phyloP scores from a whole-genome alignment of 2,329 filamentous ascomycete species.

The Trichoderma koningii region DNA sequence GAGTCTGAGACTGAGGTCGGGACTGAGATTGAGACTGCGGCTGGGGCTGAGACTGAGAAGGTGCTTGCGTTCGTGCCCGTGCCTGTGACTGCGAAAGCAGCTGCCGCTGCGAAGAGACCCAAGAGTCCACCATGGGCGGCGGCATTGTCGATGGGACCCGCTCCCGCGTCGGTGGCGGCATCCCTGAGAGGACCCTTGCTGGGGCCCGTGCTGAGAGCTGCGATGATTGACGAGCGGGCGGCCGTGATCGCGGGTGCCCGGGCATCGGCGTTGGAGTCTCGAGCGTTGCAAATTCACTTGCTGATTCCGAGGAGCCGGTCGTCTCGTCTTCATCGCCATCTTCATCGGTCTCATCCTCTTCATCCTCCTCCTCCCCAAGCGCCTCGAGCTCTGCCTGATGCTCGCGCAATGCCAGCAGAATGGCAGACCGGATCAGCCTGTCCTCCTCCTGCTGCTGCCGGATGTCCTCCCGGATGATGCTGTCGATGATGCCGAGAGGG shows the following conservation, averaged over 20 bases:
- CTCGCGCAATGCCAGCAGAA: conserved; percentile 46
- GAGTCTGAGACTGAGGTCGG: not conserved
- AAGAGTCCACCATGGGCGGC: too few relatives aligned
- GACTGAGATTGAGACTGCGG: not conserved
- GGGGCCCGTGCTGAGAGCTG: too few relatives aligned
- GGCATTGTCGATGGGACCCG: too few relatives aligned
- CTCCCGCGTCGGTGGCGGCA: too few relatives aligned
- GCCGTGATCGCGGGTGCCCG: too few relatives aligned
- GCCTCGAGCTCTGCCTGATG: conserved; percentile 33
- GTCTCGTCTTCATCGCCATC: not conserved
- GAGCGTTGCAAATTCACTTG: not conserved
- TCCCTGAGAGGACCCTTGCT: too few relatives aligned
- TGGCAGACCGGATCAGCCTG: conserved; percentile 53
- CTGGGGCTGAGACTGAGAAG: not conserved
- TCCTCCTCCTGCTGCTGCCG: too few relatives aligned
- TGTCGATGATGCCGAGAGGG: too few relatives aligned
- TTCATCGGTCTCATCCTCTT: not conserved
- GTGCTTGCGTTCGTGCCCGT: not conserved
- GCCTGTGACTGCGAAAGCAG: not conserved
- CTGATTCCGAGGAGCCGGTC: not conserved
- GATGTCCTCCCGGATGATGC: too few relatives aligned
- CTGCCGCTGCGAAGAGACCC: too few relatives aligned
- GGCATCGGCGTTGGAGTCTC: too few relatives aligned
- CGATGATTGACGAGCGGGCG: too few relatives aligned
- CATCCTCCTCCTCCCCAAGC: conserved; percentile 38